Conservation (phyloP, 2,329 filamentous ascomycete genomes). For the Colletotrichum horii region DNA sequence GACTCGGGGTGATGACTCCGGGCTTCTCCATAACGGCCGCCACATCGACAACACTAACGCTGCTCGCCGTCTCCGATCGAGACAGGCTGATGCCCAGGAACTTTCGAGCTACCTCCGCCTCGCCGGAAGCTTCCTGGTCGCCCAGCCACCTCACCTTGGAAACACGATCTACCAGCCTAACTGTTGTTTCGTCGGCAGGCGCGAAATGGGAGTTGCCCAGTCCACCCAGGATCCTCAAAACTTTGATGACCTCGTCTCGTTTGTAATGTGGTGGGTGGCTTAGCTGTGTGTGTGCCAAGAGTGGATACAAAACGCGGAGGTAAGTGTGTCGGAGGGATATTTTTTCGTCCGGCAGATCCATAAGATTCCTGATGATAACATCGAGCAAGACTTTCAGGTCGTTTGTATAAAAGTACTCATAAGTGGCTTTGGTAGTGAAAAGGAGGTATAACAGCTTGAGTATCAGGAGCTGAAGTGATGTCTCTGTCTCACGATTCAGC, state of each 20-base stretch:
- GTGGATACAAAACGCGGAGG: slow-evolving; percentile 86
- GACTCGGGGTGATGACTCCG: slow-evolving; percentile 80
- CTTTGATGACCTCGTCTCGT: slow-evolving; percentile 78
- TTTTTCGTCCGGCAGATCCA: slow-evolving; percentile 89
- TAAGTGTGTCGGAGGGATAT: slow-evolving; percentile 87
- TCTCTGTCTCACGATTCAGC: slow-evolving; percentile 93
- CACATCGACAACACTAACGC: slow-evolving; percentile 77
- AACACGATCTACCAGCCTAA: slow-evolving; percentile 79
- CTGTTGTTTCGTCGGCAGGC: slow-evolving; percentile 79
- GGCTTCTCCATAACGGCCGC: slow-evolving; percentile 83
- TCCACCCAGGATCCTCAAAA: slow-evolving; percentile 75
- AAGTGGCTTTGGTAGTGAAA: slow-evolving; percentile 89
- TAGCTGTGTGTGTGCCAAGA: slow-evolving; percentile 91
- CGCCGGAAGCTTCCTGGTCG: slow-evolving; percentile 40
- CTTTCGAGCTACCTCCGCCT: slow-evolving; percentile 59
- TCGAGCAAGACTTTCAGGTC: slow-evolving; percentile 93
- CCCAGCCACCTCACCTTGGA: slow-evolving; percentile 73
- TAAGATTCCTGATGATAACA: slow-evolving; percentile 94
- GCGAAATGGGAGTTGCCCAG: slow-evolving; percentile 76
- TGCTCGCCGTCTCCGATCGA: slow-evolving; percentile 70
- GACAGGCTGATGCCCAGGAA: slow-evolving; percentile 75
- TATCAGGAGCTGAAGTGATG: slow-evolving; percentile 93
- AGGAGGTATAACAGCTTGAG: slow-evolving; percentile 94
- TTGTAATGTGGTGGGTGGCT: slow-evolving; percentile 90
- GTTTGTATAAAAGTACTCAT: slow-evolving; percentile 99